Conservation (phyloP, 208 protist genomes). For the Leishmania arabica region DNA sequence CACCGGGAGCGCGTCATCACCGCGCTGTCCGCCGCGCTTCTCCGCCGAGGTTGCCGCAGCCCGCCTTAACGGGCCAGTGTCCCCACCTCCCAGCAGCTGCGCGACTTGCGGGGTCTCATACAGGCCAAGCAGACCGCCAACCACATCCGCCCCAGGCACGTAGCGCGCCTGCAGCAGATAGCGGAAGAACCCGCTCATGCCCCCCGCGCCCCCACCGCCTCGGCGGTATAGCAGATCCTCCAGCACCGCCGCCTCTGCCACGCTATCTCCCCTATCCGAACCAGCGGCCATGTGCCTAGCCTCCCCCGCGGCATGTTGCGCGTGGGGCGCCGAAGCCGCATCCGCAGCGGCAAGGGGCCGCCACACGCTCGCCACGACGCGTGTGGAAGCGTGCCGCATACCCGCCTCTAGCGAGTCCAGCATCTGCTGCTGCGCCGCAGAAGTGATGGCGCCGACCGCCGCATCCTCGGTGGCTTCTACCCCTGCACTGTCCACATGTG, state of each 20-base stretch:
- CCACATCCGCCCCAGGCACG: constrained; percentile 61
- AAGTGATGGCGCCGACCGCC: constrained; percentile 45
- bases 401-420: constrained; percentile 51
- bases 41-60: not conserved
- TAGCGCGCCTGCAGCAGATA: constrained; percentile 53
- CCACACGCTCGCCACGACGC: constrained; percentile 41
- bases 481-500: not conserved
- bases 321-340: not conserved
- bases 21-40: not conserved
- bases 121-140: constrained; percentile 49
- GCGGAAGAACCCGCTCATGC: constrained; percentile 82
- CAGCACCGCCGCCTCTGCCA: constrained; percentile 13
- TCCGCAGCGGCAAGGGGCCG: constrained; percentile 7
- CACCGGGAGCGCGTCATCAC: not conserved
- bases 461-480: constrained; percentile 28
- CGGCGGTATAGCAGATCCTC: constrained; percentile 37
- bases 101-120: constrained; percentile 16
- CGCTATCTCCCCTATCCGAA: not conserved
- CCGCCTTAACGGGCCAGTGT: not conserved
- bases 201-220: constrained; percentile 72
- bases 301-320: not conserved
- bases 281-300: not conserved
- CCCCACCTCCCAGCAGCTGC: not conserved
- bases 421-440: constrained; percentile 30
- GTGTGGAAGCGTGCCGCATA: constrained; percentile 56